Percentiles rank a stretch among this genome's conserved stretches.
Evolutionary conservation across 2,329 filamentous ascomycete species (phyloP).

Genomic region (Aspergillus awamori): DNA sequence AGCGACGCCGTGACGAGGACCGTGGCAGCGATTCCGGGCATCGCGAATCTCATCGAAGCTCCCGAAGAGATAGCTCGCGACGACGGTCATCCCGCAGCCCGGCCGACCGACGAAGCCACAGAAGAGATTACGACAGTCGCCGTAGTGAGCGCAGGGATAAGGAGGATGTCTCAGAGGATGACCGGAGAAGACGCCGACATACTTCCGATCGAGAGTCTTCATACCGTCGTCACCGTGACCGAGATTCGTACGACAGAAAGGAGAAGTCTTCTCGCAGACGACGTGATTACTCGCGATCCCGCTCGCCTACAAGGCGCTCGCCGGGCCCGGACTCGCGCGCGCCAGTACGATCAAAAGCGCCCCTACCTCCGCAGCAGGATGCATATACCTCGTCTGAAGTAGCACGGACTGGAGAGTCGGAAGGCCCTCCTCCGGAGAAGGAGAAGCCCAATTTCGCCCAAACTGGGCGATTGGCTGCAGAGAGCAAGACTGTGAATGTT

Average conservation of each 20-base stretch:
- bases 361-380: constrained; percentile 51
- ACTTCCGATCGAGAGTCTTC: constrained; percentile 31
- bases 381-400: constrained; percentile 45
- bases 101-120: constrained; percentile 23
- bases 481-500: constrained; percentile 75
- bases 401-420: constrained; percentile 24
- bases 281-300: constrained; percentile 31
- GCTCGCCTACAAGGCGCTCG: constrained; percentile 31
- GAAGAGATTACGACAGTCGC: constrained; percentile 26
- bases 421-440: constrained; percentile 47
- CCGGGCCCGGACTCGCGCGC: constrained; percentile 32
- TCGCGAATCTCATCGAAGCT: constrained; percentile 32
- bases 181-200: constrained; percentile 32
- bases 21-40: constrained; percentile 29
- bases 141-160: constrained; percentile 30
- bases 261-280: constrained; percentile 27
- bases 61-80: constrained; percentile 28
- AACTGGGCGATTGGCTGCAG: constrained; percentile 82
- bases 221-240: constrained; percentile 31
- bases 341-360: constrained; percentile 39
- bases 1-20: constrained; percentile 24
- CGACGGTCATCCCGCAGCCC: constrained; percentile 32
- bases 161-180: constrained; percentile 28
- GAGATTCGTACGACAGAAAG: constrained; percentile 22
- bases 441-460: constrained; percentile 85